Evolutionary conservation across 495 filamentous ascomycete genomes (phyloP), one percentile per base, ranked within the genome.

Genomic region (Hyaloscypha variabilis): DNA sequence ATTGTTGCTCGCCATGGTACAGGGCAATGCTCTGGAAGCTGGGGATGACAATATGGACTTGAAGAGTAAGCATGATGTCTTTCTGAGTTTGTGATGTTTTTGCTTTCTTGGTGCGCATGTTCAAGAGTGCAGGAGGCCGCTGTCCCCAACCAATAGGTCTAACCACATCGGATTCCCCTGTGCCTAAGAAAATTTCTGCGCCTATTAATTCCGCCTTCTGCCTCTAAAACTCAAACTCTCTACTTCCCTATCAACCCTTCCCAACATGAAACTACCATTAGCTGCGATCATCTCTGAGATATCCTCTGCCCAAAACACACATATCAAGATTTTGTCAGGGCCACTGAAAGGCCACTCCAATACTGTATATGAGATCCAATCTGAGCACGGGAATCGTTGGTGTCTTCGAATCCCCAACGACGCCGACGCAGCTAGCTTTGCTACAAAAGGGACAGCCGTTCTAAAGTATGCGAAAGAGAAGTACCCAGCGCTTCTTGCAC

Each of bases 311-410:
- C 49, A 51, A 51, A 51, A 51, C 49, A 51, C 49, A 5, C 14
- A 24, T 51, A 51, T 51, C 17, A 51, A 51, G 49, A 51, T 51
- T 51, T 51, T 51, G 49, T 51, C 49, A 51, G 49, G 49, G 49
- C 49, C 49, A 51, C 49, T 51, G 49, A 51, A 51, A 51, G 49
- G 49, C 19, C 6, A 17, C 49, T 51, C 49, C 49, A 51, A 51
- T 51, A 51, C 49, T 51, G 14, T 51, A n/a, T 51, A 51, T 51
- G 49, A 51, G 49, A 51, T 51, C 49, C 49, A 51, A 51, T 51
- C 49, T 51, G 49, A 51, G 49, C 5, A 51, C 49, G 49, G 49
- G 49, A 17, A 51, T 51, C 49, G 49, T 51, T 51, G 49, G 49
- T 51, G 49, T 51, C 49, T 51, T 51, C 49, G 49, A 51, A 51